Percentiles rank a stretch among this genome's conserved stretches.
Conservation (phyloP, 805 yeast species). For the Candida palmyrensis region DNA sequence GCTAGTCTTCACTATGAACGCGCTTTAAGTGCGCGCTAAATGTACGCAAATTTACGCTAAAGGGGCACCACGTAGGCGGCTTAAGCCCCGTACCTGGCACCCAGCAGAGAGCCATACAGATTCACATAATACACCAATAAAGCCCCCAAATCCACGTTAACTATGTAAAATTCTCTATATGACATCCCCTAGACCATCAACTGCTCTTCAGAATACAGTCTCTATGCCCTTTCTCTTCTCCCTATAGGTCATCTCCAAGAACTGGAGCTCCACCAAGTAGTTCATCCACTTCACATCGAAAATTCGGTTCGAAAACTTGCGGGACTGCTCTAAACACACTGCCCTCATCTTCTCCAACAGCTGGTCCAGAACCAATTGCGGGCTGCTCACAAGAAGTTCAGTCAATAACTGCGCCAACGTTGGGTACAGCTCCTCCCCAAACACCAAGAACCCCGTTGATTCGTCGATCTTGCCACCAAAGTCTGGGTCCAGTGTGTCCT, state of each 20-base stretch:
- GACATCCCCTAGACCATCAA: too few species aligned
- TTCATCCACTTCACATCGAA: slow-evolving; percentile 54
- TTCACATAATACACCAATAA: too few species aligned
- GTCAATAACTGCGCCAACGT: slow-evolving; percentile 46
- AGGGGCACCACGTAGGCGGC: too few species aligned
- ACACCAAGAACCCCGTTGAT: slow-evolving; percentile 1
- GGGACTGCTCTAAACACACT: slow-evolving; percentile 42
- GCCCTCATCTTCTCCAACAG: slow-evolving; percentile 38
- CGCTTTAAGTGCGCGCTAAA: too few species aligned
- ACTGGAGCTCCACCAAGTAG: slow-evolving; percentile 13
- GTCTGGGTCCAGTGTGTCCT: slow-evolving; percentile 69
- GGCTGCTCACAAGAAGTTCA: slow-evolving; percentile 33
- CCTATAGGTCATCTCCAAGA: slow-evolving; percentile 22
- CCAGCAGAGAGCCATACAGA: too few species aligned
- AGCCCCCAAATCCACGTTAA: too few species aligned
- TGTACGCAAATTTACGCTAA: too few species aligned
- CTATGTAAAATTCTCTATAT: too few species aligned
- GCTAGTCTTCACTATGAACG: too few species aligned
- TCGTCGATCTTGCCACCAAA: slow-evolving; percentile 16
- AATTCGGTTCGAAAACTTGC: slow-evolving; percentile 56
- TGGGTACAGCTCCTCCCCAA: slow-evolving; percentile 18
- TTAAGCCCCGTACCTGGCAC: too few species aligned
- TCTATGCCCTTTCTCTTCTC: slow-evolving; percentile 22
- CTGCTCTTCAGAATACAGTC: too few species aligned
- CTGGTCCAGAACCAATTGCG: slow-evolving; percentile 17